phyloP scores from a whole-genome alignment of 129 eudicot genomes.

The Saposhnikovia divaricata region DNA sequence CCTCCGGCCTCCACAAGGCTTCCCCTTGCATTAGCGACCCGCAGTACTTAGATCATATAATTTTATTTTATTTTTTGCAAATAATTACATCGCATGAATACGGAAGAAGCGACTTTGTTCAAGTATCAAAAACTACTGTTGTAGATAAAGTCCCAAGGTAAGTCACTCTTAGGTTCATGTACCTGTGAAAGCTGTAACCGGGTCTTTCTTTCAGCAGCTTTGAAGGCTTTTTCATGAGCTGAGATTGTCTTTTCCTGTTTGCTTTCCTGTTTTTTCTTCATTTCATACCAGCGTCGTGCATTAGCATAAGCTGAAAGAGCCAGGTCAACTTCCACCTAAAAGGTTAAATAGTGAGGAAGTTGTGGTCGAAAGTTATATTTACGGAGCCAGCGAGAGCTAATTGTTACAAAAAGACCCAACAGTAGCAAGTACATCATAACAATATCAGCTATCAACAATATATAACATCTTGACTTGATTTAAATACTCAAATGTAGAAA shows the following conservation, averaged over 20 bases:
- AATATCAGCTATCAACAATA: neutral
- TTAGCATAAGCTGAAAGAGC: slow-evolving; percentile 95
- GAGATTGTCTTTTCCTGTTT: slow-evolving; percentile 90
- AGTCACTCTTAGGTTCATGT: slow-evolving; percentile 17
- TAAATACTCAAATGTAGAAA: slow-evolving; percentile 8
- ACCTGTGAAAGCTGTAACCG: slow-evolving; percentile 92
- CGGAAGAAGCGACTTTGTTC: neutral
- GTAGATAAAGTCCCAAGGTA: neutral
- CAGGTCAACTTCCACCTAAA: slow-evolving; percentile 89
- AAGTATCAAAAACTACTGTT: neutral
- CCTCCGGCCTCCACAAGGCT: neutral
- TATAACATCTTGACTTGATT: slow-evolving; percentile 5
- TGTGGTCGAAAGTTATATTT: neutral
- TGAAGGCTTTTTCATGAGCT: slow-evolving; percentile 95
- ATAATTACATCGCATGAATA: neutral
- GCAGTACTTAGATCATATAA: neutral
- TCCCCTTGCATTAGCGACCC: neutral
- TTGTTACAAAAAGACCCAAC: neutral
- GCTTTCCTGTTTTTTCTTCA: slow-evolving; percentile 92
- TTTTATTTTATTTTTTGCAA: neutral
- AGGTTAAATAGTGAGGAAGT: neutral
- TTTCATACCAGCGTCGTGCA: slow-evolving; percentile 90
- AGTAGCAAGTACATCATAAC: neutral
- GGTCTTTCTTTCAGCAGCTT: slow-evolving; percentile 98
- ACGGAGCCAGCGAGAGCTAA: neutral